These are phyloP conservation scores for Stentor roeselii DNA, from an alignment of 73 alveolate species.

Conservation along the genomic window DNA sequence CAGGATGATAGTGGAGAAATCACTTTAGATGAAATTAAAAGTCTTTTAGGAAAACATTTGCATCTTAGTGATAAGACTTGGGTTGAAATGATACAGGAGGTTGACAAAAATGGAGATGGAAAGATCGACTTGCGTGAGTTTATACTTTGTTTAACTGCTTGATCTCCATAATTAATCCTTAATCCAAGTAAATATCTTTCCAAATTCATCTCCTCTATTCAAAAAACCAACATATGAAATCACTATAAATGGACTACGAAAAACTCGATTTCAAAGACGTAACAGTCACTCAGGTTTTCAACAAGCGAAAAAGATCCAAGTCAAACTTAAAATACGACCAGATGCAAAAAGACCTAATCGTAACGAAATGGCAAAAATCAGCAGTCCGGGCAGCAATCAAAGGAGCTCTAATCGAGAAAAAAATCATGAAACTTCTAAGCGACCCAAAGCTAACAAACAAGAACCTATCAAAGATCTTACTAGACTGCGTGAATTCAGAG, in stretches of 20 bases:
- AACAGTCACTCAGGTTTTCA: background rate
- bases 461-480: background rate
- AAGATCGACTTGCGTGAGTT: slow-evolving; percentile 35
- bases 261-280: slow-evolving; percentile 6
- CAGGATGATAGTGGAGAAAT: slow-evolving; percentile 35
- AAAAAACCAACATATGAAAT: slow-evolving; percentile 6
- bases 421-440: background rate
- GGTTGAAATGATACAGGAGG: slow-evolving; percentile 42
- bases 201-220: no score
- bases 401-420: background rate
- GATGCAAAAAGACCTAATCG: background rate
- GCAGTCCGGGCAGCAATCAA: background rate
- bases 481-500: background rate
- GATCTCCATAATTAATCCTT: no score
- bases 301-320: background rate
- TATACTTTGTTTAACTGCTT: background rate
- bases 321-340: background rate
- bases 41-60: slow-evolving; percentile 19
- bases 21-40: slow-evolving; percentile 39
- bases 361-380: background rate
- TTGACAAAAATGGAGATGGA: slow-evolving; percentile 58
- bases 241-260: background rate
- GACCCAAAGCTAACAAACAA: background rate
- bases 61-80: slow-evolving; percentile 17
- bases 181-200: no score